Conservation (phyloP, 352 stramenopile species). For the Phytophthora sp. region DNA sequence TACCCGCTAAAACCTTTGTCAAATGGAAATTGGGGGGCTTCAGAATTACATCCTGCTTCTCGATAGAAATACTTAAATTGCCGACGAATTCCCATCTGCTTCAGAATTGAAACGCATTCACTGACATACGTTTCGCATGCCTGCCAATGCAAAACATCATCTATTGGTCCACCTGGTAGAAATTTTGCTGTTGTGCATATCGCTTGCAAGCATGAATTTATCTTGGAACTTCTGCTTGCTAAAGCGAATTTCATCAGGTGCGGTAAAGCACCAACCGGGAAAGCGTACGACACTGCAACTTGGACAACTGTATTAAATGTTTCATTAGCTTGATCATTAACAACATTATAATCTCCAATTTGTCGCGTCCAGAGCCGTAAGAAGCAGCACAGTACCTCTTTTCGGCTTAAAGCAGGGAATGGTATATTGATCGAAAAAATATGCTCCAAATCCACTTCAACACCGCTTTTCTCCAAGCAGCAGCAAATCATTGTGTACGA, state of each 20-base stretch:
- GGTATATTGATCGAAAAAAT: background rate
- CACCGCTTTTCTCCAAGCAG: constrained; percentile 17
- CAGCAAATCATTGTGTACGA: constrained; percentile 34
- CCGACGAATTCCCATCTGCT: constrained; percentile 21
- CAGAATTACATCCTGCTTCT: constrained; percentile 3
- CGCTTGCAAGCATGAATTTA: constrained; percentile 18
- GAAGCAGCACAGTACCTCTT: constrained; percentile 31
- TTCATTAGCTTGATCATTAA: background rate
- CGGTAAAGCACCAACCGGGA: background rate
- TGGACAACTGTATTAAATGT: background rate
- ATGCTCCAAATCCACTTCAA: constrained; percentile 36
- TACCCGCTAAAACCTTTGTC: constrained; percentile 2
- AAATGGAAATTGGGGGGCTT: background rate
- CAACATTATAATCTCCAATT: background rate
- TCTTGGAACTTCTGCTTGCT: constrained; percentile 7
- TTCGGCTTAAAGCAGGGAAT: background rate
- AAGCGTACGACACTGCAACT: constrained; percentile 8
- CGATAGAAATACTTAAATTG: constrained; percentile 24
- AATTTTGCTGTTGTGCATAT: constrained; percentile 8
- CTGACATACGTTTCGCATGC: constrained; percentile 35
- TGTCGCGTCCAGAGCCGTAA: constrained; percentile 3
- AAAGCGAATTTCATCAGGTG: constrained; percentile 14
- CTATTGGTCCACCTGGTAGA: background rate
- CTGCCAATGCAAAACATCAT: constrained; percentile 23
- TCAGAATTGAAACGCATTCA: constrained; percentile 33